Evolutionary conservation across 345 rosid species (phyloP).

Genomic region (Anacardium occidentale): DNA sequence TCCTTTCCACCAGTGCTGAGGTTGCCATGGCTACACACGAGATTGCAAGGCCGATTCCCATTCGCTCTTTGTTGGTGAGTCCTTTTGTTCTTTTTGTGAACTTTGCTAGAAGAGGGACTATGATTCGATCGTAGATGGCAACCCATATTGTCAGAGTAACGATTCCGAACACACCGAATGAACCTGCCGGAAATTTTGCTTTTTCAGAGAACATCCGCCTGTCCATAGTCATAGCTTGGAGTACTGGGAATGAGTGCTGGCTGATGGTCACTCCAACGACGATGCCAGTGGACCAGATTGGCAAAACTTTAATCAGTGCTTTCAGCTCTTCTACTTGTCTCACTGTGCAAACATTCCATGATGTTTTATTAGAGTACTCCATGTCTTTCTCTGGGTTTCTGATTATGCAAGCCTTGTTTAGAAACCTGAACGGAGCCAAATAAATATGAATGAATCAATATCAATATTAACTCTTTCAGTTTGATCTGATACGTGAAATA

Average conservation of each 20-base stretch:
- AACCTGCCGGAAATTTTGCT: conserved; percentile 39
- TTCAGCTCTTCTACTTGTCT: conserved; percentile 59
- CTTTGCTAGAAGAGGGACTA: conserved; percentile 36
- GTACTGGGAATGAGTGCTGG: conserved; percentile 45
- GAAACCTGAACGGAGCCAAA: conserved; percentile 24
- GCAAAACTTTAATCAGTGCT: conserved; percentile 47
- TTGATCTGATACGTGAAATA: background rate
- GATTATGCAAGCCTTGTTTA: conserved; percentile 56
- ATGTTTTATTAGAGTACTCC: conserved; percentile 30
- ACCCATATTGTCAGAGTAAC: conserved; percentile 47
- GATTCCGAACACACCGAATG: conserved; percentile 35
- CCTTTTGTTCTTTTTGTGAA: conserved; percentile 34
- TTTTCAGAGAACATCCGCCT: conserved; percentile 26
- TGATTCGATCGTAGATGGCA: conserved; percentile 36
- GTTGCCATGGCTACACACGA: conserved; percentile 35
- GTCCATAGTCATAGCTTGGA: conserved; percentile 51
- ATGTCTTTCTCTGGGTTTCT: conserved; percentile 35
- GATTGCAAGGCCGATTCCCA: conserved; percentile 43
- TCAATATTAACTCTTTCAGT: background rate
- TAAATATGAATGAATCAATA: background rate
- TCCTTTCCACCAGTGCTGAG: conserved; percentile 41
- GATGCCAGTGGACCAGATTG: conserved; percentile 54
- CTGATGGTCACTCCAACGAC: conserved; percentile 37
- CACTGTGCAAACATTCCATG: conserved; percentile 49
- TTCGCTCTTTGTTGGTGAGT: conserved; percentile 37